A percentile compares a stretch with the other conserved stretches of the same genome.
Conservation (phyloP, 2,329 filamentous ascomycete genomes). For the Rutstroemia sp. region DNA sequence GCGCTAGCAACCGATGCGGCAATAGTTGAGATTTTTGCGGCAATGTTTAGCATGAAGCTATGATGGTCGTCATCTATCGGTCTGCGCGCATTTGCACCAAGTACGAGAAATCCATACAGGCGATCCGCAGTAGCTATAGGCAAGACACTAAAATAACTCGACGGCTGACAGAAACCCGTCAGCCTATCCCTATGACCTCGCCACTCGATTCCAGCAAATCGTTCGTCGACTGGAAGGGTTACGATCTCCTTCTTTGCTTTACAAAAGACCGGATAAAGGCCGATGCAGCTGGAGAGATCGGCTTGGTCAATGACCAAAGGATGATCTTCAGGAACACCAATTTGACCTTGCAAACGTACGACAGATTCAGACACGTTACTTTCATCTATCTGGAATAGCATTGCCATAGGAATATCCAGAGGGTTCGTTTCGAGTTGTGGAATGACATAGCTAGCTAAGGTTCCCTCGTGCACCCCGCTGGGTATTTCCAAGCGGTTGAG, state of each 20-base stretch:
- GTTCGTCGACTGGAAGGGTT: slow-evolving; percentile 18
- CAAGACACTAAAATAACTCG: slow-evolving; percentile 19
- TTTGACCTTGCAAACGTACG: slow-evolving; percentile 10
- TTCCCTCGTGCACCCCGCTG: slow-evolving; percentile 3
- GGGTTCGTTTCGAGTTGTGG: slow-evolving; percentile 19
- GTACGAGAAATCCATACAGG: slow-evolving; percentile 20
- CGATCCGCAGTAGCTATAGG: slow-evolving; percentile 16
- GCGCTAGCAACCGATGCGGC: slow-evolving; percentile 18
- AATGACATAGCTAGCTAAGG: slow-evolving; percentile 15
- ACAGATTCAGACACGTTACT: slow-evolving; percentile 10
- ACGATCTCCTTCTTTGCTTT: slow-evolving; percentile 15
- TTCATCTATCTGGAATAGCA: slow-evolving; percentile 24
- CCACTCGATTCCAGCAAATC: slow-evolving; percentile 17
- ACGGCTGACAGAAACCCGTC: slow-evolving; percentile 18
- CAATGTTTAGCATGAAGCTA: slow-evolving; percentile 22
- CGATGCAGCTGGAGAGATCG: slow-evolving; percentile 17
- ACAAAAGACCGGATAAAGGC: slow-evolving; percentile 19
- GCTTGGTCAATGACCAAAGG: slow-evolving; percentile 12
- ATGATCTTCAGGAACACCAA: slow-evolving; percentile 21
- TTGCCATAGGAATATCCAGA: slow-evolving; percentile 23
- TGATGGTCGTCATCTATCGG: slow-evolving; percentile 21
- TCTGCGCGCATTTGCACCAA: slow-evolving; percentile 23
- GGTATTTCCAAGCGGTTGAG: slow-evolving; percentile 18
- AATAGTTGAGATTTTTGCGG: slow-evolving; percentile 20
- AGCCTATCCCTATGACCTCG: slow-evolving; percentile 6